Evolutionary conservation across 176 grass and related monocot species (phyloP).

Genomic region (Zea luxurians): DNA sequence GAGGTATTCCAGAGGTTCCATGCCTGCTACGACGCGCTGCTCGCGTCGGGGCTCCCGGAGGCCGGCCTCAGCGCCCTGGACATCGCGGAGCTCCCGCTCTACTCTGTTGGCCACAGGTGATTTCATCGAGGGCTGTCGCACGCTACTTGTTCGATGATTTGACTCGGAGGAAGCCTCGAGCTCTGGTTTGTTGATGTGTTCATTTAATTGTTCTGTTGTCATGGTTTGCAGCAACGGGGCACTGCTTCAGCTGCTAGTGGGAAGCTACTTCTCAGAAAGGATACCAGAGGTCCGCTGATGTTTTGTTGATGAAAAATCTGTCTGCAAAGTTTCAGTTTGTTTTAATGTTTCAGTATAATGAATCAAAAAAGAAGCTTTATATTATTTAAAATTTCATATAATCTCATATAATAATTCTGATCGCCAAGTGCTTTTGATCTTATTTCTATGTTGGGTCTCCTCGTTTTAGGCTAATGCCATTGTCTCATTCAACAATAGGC

Average conservation of each 20-base stretch:
- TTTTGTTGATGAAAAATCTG: not conserved
- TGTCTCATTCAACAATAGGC: slow-evolving; percentile 94
- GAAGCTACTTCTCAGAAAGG: slow-evolving; percentile 86
- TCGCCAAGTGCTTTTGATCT: not conserved
- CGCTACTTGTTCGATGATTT: slow-evolving; percentile 36
- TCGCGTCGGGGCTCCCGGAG: slow-evolving; percentile 61
- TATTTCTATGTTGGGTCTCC: slow-evolving; percentile 35
- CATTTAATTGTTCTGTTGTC: slow-evolving; percentile 14
- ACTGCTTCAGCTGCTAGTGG: slow-evolving; percentile 88
- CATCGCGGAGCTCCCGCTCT: slow-evolving; percentile 64
- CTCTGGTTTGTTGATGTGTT: not conserved
- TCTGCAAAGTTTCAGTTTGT: not conserved
- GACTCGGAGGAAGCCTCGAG: not conserved
- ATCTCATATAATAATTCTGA: not conserved
- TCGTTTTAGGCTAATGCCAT: slow-evolving; percentile 82
- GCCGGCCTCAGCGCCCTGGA: slow-evolving; percentile 50
- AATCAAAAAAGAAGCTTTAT: not conserved
- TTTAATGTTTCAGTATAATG: not conserved
- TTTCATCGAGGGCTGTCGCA: not conserved
- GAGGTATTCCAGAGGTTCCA: slow-evolving; percentile 77
- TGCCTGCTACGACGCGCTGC: slow-evolving; percentile 62
- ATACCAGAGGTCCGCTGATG: slow-evolving; percentile 64
- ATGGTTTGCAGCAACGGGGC: slow-evolving; percentile 71
- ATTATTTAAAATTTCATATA: not conserved
- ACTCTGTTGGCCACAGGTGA: slow-evolving; percentile 88